Conservation (phyloP, 2,329 filamentous ascomycete genomes). For the Penicillium sp. region DNA sequence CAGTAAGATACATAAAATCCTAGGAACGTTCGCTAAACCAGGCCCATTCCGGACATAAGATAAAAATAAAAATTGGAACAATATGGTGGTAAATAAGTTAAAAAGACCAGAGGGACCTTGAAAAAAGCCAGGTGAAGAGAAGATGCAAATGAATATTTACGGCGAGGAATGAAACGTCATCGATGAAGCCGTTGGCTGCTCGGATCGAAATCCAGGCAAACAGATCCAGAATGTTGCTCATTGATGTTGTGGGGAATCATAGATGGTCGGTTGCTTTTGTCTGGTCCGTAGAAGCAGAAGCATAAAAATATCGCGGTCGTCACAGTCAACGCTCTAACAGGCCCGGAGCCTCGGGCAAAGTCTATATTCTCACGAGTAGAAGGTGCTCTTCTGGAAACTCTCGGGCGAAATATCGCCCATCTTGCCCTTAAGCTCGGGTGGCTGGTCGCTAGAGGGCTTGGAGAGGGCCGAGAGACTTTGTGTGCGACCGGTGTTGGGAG, state of each 20-base stretch:
- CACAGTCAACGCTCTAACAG: not conserved
- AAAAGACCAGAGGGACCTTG: not conserved
- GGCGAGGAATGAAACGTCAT: not conserved
- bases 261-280: not conserved
- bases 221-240: not conserved
- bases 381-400: slow-evolving; percentile 70
- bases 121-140: not conserved
- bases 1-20: not conserved
- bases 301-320: not conserved
- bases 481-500: slow-evolving; percentile 30
- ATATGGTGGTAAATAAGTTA: not conserved
- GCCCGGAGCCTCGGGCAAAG: not conserved
- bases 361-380: slow-evolving; percentile 56
- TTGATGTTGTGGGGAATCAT: not conserved
- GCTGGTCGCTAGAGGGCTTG: slow-evolving; percentile 35
- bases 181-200: not conserved
- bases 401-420: slow-evolving; percentile 65
- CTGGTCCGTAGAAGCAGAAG: not conserved
- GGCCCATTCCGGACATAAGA: not conserved
- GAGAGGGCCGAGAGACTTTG: slow-evolving; percentile 33
- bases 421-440: slow-evolving; percentile 58
- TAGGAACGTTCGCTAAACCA: not conserved
- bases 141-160: not conserved
- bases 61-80: not conserved
- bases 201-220: not conserved